Percentiles rank a stretch among this genome's conserved stretches.
Conservation (phyloP, 352 stramenopile genomes). For the Phytophthora tentaculata region DNA sequence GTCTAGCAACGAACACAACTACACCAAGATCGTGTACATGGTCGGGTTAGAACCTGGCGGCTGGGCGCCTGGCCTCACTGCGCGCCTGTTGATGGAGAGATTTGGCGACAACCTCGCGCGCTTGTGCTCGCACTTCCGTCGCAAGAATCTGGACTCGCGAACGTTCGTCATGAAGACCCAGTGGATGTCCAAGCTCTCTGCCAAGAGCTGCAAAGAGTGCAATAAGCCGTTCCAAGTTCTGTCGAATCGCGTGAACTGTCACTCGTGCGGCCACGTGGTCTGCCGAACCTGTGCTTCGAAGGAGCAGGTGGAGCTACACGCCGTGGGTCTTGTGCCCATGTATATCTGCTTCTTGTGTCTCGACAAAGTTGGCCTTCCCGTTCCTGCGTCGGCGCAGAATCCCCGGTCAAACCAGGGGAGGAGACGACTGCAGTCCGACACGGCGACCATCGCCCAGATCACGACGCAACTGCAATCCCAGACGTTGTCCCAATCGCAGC, state of each 20-base stretch:
- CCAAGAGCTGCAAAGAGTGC: conserved; percentile 46
- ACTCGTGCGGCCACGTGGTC: conserved; percentile 46
- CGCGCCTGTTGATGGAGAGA: conserved; percentile 47
- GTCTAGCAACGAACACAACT: conserved; percentile 5
- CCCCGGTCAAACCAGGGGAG: conserved; percentile 14
- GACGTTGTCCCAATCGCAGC: conserved; percentile 20
- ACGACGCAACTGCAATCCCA: conserved; percentile 6
- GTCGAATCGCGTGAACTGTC: conserved; percentile 50
- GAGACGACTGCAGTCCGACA: conserved; percentile 35
- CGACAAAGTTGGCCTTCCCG: conserved; percentile 29
- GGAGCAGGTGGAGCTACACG: conserved; percentile 45
- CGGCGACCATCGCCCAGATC: conserved; percentile 4
- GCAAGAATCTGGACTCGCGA: conserved; percentile 49
- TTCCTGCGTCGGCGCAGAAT: conserved; percentile 19
- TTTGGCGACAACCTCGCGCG: conserved; percentile 50
- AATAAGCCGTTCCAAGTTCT: conserved; percentile 43
- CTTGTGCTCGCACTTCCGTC: conserved; percentile 56
- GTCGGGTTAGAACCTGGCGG: conserved; percentile 50
- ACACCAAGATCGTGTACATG: conserved; percentile 72
- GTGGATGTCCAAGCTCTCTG: conserved; percentile 42
- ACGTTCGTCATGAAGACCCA: conserved; percentile 56
- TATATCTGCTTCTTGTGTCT: conserved; percentile 49
- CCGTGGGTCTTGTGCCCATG: conserved; percentile 48
- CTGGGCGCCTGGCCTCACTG: conserved; percentile 39
- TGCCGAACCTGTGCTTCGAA: conserved; percentile 45